Percentiles rank a stretch among this genome's conserved stretches.
Evolutionary conservation across 345 rosid genomes (phyloP).

Genomic region (Atalantia buxifolia): DNA sequence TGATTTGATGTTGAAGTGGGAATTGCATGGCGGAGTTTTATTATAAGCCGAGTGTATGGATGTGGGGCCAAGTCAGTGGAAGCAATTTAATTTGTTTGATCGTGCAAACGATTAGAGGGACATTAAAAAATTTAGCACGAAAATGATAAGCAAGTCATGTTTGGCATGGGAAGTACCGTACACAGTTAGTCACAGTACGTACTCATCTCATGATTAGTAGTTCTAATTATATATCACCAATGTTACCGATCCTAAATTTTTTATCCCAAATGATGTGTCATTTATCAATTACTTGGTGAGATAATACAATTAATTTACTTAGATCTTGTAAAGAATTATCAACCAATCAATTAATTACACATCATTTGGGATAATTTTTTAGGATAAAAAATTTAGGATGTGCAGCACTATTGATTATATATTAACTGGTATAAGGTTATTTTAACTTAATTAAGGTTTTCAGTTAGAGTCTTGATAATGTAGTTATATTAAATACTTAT

Average conservation of each 20-base stretch:
- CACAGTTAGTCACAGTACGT: not conserved
- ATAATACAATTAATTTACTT: too few relatives aligned
- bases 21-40: not conserved
- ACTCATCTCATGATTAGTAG: too few relatives aligned
- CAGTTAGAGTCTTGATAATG: rapidly evolving
- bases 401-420: too few relatives aligned
- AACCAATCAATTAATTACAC: too few relatives aligned
- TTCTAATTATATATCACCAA: rapidly evolving
- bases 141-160: constrained; percentile 24
- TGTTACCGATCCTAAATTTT: too few relatives aligned
- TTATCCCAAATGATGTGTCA: too few relatives aligned
- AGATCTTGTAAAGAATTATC: too few relatives aligned
- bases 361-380: too few relatives aligned
- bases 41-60: not conserved
- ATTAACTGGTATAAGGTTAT: rapidly evolving
- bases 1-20: not conserved
- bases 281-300: too few relatives aligned
- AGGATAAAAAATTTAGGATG: too few relatives aligned
- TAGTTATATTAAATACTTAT: rapidly evolving
- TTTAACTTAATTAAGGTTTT: rapidly evolving
- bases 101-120: not conserved
- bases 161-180: constrained; percentile 1
- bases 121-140: not conserved
- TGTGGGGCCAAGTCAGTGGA: not conserved
- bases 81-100: not conserved